Evolutionary conservation across 106 monocot species (phyloP).

Genomic region (Dioscorea alata): DNA sequence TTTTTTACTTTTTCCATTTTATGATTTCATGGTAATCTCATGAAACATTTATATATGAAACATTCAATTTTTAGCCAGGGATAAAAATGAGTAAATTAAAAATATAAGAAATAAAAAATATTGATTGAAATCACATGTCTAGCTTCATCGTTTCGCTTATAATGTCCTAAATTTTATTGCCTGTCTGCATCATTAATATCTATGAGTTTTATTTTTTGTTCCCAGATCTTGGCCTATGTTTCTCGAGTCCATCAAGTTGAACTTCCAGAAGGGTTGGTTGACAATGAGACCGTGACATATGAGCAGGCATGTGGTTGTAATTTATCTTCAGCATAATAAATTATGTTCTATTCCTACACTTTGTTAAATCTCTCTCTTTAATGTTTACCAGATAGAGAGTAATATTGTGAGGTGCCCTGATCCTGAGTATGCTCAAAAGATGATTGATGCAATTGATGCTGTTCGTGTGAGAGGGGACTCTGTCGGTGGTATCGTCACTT

Average conservation of each 20-base stretch:
- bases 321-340: no score
- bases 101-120: no score
- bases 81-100: no score
- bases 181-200: no score
- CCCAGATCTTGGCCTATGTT: slow-evolving; percentile 88
- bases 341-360: no score
- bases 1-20: background rate
- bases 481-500: slow-evolving; percentile 95
- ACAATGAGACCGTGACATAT: slow-evolving; percentile 66
- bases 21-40: background rate
- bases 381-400: slow-evolving; percentile 70
- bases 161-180: no score
- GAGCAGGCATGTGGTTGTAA: slow-evolving; percentile 51
- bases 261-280: slow-evolving; percentile 78
- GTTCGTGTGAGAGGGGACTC: slow-evolving; percentile 90
- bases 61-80: no score
- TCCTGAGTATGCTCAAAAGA: slow-evolving; percentile 90
- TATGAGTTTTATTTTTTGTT: background rate
- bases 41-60: no score
- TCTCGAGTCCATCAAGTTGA: slow-evolving; percentile 95
- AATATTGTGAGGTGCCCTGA: slow-evolving; percentile 97
- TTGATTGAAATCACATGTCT: no score
- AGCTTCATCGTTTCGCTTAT: no score
- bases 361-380: background rate
- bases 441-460: slow-evolving; percentile 93